Conservation (phyloP, 352 stramenopile species). For the Blastocystis sp. region DNA sequence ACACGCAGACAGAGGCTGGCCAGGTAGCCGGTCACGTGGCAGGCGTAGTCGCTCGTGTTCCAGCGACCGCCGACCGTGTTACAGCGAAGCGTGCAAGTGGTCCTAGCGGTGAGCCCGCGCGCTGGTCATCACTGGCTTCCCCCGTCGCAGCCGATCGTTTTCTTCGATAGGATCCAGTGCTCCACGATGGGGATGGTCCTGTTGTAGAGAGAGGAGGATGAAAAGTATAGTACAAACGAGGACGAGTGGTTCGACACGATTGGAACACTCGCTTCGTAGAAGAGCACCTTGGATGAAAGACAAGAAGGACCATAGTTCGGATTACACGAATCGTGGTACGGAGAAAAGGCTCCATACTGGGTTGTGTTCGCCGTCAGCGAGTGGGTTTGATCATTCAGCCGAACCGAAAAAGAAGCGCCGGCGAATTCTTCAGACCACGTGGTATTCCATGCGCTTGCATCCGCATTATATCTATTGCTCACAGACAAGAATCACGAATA, state of each 20-base stretch:
- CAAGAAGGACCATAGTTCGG: constrained; percentile 24
- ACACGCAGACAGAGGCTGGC: constrained; percentile 18
- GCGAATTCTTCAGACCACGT: neutral
- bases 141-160: constrained; percentile 9
- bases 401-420: neutral
- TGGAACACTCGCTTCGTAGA: neutral
- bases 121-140: constrained; percentile 19
- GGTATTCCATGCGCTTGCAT: constrained; percentile 26
- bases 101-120: neutral
- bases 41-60: constrained; percentile 1
- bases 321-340: constrained; percentile 47
- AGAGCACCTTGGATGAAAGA: neutral
- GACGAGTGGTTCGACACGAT: neutral
- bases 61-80: neutral
- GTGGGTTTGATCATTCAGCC: neutral
- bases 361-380: neutral
- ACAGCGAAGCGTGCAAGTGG: constrained; percentile 19
- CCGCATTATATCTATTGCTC: constrained; percentile 38
- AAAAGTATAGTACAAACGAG: neutral
- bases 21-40: constrained; percentile 29
- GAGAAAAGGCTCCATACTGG: constrained; percentile 41
- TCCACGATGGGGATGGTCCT: neutral
- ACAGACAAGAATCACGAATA: neutral
- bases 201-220: neutral
- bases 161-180: neutral